Percentiles rank a stretch among this genome's conserved stretches.
phyloP scores from a whole-genome alignment of 352 stramenopile genomes.

The Phytophthora capsici region DNA sequence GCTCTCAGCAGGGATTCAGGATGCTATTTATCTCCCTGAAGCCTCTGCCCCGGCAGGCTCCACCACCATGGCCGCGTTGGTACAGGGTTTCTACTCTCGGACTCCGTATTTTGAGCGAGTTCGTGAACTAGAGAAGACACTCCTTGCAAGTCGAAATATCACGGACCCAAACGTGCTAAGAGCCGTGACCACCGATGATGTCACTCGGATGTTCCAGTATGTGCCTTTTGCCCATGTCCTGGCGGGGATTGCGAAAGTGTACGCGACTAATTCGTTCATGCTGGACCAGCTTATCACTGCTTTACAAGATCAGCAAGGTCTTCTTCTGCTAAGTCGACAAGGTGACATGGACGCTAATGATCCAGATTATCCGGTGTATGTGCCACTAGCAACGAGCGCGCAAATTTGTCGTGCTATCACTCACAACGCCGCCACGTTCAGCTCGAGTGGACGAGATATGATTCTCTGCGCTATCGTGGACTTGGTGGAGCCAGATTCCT shows the following conservation, averaged over 20 bases:
- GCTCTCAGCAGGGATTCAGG: constrained; percentile 59
- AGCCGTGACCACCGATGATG: constrained; percentile 50
- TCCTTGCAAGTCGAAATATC: constrained; percentile 51
- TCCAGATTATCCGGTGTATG: constrained; percentile 56
- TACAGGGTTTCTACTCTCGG: constrained; percentile 58
- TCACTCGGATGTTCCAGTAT: constrained; percentile 52
- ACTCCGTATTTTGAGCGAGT: constrained; percentile 79
- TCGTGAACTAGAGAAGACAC: constrained; percentile 54
- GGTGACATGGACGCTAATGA: constrained; percentile 20
- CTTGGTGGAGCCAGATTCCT: constrained; percentile 68
- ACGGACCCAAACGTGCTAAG: constrained; percentile 46
- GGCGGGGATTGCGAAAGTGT: constrained; percentile 32
- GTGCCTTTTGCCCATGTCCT: constrained; percentile 47
- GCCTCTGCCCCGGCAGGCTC: not conserved
- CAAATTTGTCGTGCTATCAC: constrained; percentile 80
- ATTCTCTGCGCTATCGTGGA: constrained; percentile 72
- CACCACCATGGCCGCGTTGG: constrained; percentile 57
- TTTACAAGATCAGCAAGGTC: constrained; percentile 34
- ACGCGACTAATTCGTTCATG: constrained; percentile 20
- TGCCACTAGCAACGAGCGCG: constrained; percentile 65
- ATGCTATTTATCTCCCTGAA: constrained; percentile 61
- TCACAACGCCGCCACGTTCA: constrained; percentile 58
- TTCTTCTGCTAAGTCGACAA: constrained; percentile 11
- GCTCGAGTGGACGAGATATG: constrained; percentile 77
- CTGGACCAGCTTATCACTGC: constrained; percentile 30